phyloP scores from a whole-genome alignment of 2,329 filamentous ascomycete genomes.

The Trichoderma aggressivum region DNA sequence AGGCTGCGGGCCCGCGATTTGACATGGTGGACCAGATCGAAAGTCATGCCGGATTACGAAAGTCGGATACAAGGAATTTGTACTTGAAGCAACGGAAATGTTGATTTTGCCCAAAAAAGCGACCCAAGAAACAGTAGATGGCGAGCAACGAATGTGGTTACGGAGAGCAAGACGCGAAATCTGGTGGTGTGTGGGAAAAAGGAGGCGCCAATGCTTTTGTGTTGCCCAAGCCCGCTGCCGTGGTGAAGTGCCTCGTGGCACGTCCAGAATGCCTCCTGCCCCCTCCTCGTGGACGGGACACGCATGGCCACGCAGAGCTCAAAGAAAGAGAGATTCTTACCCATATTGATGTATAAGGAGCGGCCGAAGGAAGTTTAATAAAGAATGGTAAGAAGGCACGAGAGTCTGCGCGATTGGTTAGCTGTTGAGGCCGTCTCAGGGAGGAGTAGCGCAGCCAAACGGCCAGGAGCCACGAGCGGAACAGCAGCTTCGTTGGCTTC shows the following conservation, averaged over 20 bases:
- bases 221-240: neutral
- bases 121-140: constrained; percentile 49
- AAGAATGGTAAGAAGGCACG: constrained; percentile 31
- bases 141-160: constrained; percentile 38
- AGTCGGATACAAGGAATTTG: constrained; percentile 22
- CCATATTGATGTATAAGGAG: constrained; percentile 42
- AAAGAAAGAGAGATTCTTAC: constrained; percentile 38
- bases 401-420: constrained; percentile 24
- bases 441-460: neutral
- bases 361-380: constrained; percentile 31
- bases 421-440: constrained; percentile 15
- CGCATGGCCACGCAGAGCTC: constrained; percentile 22
- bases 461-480: constrained; percentile 18
- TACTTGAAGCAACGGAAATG: constrained; percentile 26
- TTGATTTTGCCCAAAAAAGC: constrained; percentile 32
- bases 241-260: constrained; percentile 23
- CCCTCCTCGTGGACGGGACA: constrained; percentile 18
- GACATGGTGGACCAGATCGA: constrained; percentile 43
- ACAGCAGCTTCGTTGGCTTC: constrained; percentile 1
- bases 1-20: constrained; percentile 48
- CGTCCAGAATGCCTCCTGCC: constrained; percentile 17
- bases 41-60: constrained; percentile 37
- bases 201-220: constrained; percentile 17
- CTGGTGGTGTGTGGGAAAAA: constrained; percentile 22
- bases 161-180: constrained; percentile 27